phyloP scores from a whole-genome alignment of 192 early-diverging fungal genomes.

The Pilaira anomala region DNA sequence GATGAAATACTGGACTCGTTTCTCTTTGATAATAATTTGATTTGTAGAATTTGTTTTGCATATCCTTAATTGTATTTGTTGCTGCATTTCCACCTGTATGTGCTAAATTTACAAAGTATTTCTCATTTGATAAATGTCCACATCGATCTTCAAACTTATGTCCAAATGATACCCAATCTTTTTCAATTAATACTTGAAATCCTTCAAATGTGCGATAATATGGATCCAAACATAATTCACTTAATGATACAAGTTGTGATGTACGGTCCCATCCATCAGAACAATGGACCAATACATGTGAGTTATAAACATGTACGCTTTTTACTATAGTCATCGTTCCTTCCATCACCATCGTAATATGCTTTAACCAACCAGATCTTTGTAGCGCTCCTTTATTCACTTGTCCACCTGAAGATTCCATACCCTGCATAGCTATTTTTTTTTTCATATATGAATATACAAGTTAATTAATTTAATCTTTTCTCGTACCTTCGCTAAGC shows the following conservation, averaged over 20 bases:
- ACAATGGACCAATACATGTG: slow-evolving; percentile 94
- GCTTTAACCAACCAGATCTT: slow-evolving; percentile 83
- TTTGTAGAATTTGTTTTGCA: slow-evolving; percentile 56
- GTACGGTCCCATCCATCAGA: slow-evolving; percentile 99
- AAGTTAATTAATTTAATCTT: slow-evolving; percentile 11
- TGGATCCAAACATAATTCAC: slow-evolving; percentile 91
- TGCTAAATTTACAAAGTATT: slow-evolving; percentile 56
- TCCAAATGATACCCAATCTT: slow-evolving; percentile 98
- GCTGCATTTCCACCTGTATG: slow-evolving; percentile 48
- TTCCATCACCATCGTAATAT: slow-evolving; percentile 79
- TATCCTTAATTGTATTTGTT: slow-evolving; percentile 56
- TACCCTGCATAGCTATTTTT: slow-evolving; percentile 54
- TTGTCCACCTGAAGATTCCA: slow-evolving; percentile 43
- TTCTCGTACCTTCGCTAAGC: slow-evolving; percentile 85
- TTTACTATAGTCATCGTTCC: slow-evolving; percentile 78
- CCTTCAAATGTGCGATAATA: slow-evolving; percentile 94
- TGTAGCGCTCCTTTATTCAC: slow-evolving; percentile 56
- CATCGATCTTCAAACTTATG: slow-evolving; percentile 93
- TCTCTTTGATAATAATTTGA: slow-evolving; percentile 68
- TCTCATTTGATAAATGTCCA: slow-evolving; percentile 82
- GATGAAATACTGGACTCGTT: slow-evolving; percentile 92
- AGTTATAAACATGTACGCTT: slow-evolving; percentile 67
- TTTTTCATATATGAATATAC: not conserved
- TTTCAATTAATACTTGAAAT: slow-evolving; percentile 88
- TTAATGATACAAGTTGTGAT: slow-evolving; percentile 84